Evolutionary conservation across 352 stramenopile genomes (phyloP), one percentile per base, ranked within the genome.

Genomic region (Globisporangium solare): DNA sequence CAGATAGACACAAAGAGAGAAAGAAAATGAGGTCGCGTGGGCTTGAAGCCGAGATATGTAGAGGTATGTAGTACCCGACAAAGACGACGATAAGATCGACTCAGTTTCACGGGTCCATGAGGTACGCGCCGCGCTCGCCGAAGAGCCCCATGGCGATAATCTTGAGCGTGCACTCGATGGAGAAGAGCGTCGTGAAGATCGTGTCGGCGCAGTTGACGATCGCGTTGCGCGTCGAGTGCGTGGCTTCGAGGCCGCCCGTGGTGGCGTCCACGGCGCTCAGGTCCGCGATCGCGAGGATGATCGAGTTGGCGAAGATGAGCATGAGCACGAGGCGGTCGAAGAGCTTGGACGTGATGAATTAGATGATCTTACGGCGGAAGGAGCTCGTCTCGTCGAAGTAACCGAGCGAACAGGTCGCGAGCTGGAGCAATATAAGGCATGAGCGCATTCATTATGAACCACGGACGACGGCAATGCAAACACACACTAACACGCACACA

Each of bases 1-100:
- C 24, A 27, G 24, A 27, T n/a, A n/a, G 24, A 27, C 24, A 27
- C 2, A 27, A 5, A 27, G 24, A 27, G 2, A 27, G 24, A 27
- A 5, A 27, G 2, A 27, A 5, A 27, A 5, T 27, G 24, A 27
- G 24, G 24, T 5, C 24, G 5, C 24, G 24, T 27, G 24, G 24
- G 24, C 5, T 27, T 27, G 24, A 27, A 2, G 24, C 5, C 2
- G 24, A 27, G 24, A 27, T 27, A 27, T 27, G 24, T 2, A 1
- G 6, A 0, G 27, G 17, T 54, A n/a, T 47, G 22, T 52, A 88
- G n/a, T n/a, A n/a, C n/a, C 60, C 86, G 22, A 87, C 72, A 42
- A 78, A 70, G 1, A 97, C 88, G 39, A 97, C 82, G 20, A 93
- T 67, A 59, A 96, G 95, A 62, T 97, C 89, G 39, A 97, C 78